These are phyloP conservation scores for Podospora bellae-mahoneyi DNA, from an alignment of 495 filamentous ascomycete species.

Conservation along the genomic window DNA sequence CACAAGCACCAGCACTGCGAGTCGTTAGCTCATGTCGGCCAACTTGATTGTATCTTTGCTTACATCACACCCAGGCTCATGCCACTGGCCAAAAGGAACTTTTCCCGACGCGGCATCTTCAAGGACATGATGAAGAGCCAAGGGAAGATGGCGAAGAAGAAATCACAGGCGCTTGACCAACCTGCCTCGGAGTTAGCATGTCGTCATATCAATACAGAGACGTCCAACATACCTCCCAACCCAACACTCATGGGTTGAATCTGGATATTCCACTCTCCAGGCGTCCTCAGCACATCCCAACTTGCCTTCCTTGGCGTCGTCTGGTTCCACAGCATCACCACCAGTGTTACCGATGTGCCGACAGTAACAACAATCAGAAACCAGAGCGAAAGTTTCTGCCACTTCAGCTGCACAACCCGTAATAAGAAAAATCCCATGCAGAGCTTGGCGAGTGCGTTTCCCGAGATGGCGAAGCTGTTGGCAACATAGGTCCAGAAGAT, in stretches of 20 bases:
- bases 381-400: slow-evolving; percentile 39
- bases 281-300: slow-evolving; percentile 39
- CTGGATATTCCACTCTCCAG: slow-evolving; percentile 36
- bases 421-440: slow-evolving; percentile 43
- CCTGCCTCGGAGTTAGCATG: slow-evolving; percentile 24
- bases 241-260: slow-evolving; percentile 41
- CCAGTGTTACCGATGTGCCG: slow-evolving; percentile 32
- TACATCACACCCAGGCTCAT: slow-evolving; percentile 47
- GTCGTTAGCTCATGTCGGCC: slow-evolving; percentile 14
- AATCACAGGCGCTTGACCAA: slow-evolving; percentile 43
- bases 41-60: slow-evolving; percentile 10
- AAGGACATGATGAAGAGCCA: slow-evolving; percentile 44
- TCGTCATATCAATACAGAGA: background rate
- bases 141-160: slow-evolving; percentile 45
- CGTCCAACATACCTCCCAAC: slow-evolving; percentile 30
- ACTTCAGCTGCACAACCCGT: slow-evolving; percentile 36
- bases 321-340: slow-evolving; percentile 40
- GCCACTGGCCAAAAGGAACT: slow-evolving; percentile 39
- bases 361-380: slow-evolving; percentile 32
- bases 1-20: slow-evolving; percentile 39
- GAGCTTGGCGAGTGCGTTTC: slow-evolving; percentile 41
- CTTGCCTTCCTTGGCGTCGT: slow-evolving; percentile 35
- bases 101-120: slow-evolving; percentile 42
- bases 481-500: slow-evolving; percentile 42
- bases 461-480: slow-evolving; percentile 40